Evolutionary conservation across 2,329 filamentous ascomycete genomes (phyloP).

Genomic region (Zymoseptoria brevis): DNA sequence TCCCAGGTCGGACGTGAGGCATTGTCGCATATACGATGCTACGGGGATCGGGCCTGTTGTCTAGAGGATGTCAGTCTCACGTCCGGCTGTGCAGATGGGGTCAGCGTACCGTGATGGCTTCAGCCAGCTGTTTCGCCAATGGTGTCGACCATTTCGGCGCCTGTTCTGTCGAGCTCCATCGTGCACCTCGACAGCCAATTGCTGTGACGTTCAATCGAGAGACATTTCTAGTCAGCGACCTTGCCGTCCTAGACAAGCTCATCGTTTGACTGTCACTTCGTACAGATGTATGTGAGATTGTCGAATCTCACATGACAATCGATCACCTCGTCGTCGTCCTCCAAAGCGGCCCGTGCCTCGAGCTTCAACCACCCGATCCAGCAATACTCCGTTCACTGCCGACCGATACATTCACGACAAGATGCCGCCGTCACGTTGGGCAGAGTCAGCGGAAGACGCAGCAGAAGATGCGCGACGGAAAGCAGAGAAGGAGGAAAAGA

Average conservation of each 20-base stretch:
- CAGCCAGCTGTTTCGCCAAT: conserved; percentile 74
- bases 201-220: conserved; percentile 2
- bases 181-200: conserved; percentile 26
- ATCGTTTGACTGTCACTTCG: not conserved
- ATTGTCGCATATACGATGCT: conserved; percentile 97
- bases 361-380: not conserved
- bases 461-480: conserved; percentile 64
- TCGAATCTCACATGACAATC: not conserved
- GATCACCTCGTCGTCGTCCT: not conserved
- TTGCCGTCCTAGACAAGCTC: conserved; percentile 18
- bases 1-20: conserved; percentile 78
- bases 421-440: conserved; percentile 65
- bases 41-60: conserved; percentile 85
- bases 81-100: no score
- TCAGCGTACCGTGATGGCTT: conserved; percentile 87
- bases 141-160: conserved; percentile 74
- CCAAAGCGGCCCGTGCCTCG: not conserved
- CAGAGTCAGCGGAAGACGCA: conserved; percentile 71
- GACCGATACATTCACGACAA: conserved; percentile 7
- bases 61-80: conserved; percentile 35
- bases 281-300: not conserved
- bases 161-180: conserved; percentile 34
- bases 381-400: not conserved
- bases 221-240: conserved; percentile 18
- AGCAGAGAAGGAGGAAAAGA: conserved; percentile 82